Evolutionary conservation across 2,329 filamentous ascomycete species (phyloP).

Genomic region (Aspergillus quadricinctus): DNA sequence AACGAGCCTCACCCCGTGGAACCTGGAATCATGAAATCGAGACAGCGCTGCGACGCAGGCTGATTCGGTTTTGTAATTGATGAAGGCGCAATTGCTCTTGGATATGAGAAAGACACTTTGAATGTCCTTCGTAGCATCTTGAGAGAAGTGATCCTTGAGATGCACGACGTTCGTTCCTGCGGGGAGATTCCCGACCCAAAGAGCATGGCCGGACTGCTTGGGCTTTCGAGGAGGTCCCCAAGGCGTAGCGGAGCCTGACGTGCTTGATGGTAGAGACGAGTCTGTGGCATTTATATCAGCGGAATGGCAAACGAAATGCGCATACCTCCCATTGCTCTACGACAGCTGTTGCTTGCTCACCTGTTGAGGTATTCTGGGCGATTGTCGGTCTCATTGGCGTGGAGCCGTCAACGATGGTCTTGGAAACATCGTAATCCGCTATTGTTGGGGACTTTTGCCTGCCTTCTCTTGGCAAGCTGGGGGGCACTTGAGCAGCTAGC

Average conservation of each 20-base stretch:
- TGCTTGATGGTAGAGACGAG: slow-evolving; percentile 4
- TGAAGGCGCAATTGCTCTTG: slow-evolving; percentile 95
- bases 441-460: slow-evolving; percentile 6
- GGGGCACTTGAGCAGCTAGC: not conserved
- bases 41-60: slow-evolving; percentile 73
- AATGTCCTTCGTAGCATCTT: slow-evolving; percentile 67
- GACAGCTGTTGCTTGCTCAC: slow-evolving; percentile 15
- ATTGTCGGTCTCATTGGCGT: slow-evolving; percentile 22
- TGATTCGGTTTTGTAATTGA: slow-evolving; percentile 82
- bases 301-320: not conserved
- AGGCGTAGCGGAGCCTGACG: slow-evolving; percentile 33
- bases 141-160: slow-evolving; percentile 87
- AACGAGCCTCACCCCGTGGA: slow-evolving; percentile 79
- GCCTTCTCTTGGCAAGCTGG: slow-evolving; percentile 2
- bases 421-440: slow-evolving; percentile 29
- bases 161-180: slow-evolving; percentile 75
- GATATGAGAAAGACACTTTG: slow-evolving; percentile 92
- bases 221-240: slow-evolving; percentile 64
- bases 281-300: slow-evolving; percentile 10
- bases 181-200: slow-evolving; percentile 94
- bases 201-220: slow-evolving; percentile 72
- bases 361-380: slow-evolving; percentile 11
- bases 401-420: slow-evolving; percentile 37
- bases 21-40: slow-evolving; percentile 85
- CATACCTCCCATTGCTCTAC: not conserved